phyloP scores from a whole-genome alignment of 2,329 filamentous ascomycete species.

The Cytospora mali region DNA sequence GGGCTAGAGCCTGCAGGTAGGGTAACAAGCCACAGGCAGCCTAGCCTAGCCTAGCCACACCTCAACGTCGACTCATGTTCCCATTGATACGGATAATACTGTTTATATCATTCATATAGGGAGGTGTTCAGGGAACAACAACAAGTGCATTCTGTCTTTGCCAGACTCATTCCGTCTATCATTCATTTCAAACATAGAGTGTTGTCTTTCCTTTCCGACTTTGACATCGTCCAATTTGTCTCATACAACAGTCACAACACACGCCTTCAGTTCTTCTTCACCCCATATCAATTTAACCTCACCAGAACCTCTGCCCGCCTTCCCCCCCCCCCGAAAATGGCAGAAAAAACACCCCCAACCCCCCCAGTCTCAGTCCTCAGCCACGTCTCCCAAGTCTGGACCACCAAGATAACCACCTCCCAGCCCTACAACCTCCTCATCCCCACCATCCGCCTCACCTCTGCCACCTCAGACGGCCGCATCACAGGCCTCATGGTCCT shows the following conservation, averaged over 20 bases:
- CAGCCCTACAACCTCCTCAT: slow-evolving; percentile 59
- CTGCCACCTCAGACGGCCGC: slow-evolving; percentile 46
- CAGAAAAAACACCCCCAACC: slow-evolving; percentile 12
- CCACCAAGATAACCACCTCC: slow-evolving; percentile 46
- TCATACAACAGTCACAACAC: no score
- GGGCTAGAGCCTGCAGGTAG: no score
- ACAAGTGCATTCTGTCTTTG: neutral
- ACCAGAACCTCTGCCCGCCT: no score
- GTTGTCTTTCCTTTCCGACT: no score
- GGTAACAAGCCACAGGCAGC: no score
- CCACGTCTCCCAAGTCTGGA: slow-evolving; percentile 38
- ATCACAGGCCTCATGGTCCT: slow-evolving; percentile 54
- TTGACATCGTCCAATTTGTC: no score
- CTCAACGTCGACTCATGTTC: no score
- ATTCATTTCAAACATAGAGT: no score
- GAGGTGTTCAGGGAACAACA: neutral
- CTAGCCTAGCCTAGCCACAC: no score
- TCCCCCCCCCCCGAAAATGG: slow-evolving; percentile 7
- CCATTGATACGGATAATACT: no score
- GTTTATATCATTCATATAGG: neutral
- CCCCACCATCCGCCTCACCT: slow-evolving; percentile 47
- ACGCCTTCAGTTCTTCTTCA: no score
- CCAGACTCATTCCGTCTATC: no score
- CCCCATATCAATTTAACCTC: neutral
- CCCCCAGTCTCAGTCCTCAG: slow-evolving; percentile 26